phyloP scores from a whole-genome alignment of 352 stramenopile species.

The Pythium aristosporum region DNA sequence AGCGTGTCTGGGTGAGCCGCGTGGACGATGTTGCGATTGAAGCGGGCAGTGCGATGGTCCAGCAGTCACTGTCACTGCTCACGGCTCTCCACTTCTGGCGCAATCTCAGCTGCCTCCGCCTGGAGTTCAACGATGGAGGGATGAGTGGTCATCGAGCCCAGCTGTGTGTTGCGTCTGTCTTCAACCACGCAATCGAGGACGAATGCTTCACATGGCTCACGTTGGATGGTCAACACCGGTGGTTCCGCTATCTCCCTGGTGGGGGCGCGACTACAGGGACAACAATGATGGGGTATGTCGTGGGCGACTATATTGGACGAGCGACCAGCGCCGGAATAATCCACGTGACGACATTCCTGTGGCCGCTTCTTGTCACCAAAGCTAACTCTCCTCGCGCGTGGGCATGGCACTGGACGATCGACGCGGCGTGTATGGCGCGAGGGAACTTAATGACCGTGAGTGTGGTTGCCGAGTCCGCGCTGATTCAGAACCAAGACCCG shows the following conservation, averaged over 20 bases:
- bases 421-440: neutral
- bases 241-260: conserved; percentile 13
- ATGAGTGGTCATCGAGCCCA: neutral
- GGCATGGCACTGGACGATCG: conserved; percentile 21
- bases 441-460: neutral
- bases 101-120: conserved; percentile 12
- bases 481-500: neutral
- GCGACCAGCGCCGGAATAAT: conserved; percentile 2
- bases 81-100: conserved; percentile 12
- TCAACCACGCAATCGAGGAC: neutral
- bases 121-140: neutral
- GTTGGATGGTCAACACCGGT: conserved; percentile 10
- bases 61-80: conserved; percentile 2
- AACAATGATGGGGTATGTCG: conserved; percentile 12
- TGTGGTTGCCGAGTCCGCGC: conserved; percentile 10
- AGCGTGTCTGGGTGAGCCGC: conserved; percentile 10
- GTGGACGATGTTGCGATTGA: conserved; percentile 6
- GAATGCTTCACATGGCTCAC: conserved; percentile 7
- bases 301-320: conserved; percentile 15
- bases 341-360: conserved; percentile 16
- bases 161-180: conserved; percentile 9
- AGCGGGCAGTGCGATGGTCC: neutral
- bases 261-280: conserved; percentile 12
- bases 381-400: neutral
- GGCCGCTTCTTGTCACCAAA: neutral